Percentiles rank a stretch among this genome's conserved stretches.
Evolutionary conservation across 2,329 filamentous ascomycete species (phyloP).

Genomic region (Claviceps citrina): DNA sequence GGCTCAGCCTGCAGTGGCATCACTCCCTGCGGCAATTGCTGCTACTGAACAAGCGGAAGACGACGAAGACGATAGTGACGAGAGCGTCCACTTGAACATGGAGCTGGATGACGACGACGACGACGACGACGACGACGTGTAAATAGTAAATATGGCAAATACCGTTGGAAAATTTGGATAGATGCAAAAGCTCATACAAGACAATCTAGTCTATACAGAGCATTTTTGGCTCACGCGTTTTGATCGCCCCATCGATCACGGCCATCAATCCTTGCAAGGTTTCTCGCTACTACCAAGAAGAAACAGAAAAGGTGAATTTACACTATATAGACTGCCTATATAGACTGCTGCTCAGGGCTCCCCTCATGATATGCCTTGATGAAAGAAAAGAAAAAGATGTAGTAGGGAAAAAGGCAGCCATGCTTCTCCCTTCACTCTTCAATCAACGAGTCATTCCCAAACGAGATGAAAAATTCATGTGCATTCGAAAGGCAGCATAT

Average conservation of each 20-base stretch:
- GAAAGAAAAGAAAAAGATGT: not conserved
- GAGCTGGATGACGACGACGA: slow-evolving; percentile 38
- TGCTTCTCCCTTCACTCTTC: too few species aligned
- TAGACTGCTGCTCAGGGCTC: not conserved
- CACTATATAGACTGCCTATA: not conserved
- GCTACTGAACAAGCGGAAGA: slow-evolving; percentile 16
- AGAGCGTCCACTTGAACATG: slow-evolving; percentile 44
- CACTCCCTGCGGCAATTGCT: slow-evolving; percentile 9
- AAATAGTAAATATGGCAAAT: too few species aligned
- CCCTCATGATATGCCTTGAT: not conserved
- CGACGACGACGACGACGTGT: slow-evolving; percentile 26
- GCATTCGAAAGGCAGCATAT: too few species aligned
- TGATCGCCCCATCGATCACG: too few species aligned
- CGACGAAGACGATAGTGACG: slow-evolving; percentile 29
- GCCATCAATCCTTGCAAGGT: too few species aligned
- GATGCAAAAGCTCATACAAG: too few species aligned
- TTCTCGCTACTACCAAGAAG: too few species aligned
- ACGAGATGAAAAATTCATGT: too few species aligned
- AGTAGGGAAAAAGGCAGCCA: not conserved
- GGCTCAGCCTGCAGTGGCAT: slow-evolving; percentile 12
- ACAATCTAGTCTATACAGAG: too few species aligned
- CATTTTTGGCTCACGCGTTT: too few species aligned
- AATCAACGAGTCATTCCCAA: too few species aligned
- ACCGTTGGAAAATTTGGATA: not conserved
- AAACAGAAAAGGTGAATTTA: not conserved